Evolutionary conservation across 2,329 filamentous ascomycete genomes (phyloP).

Genomic region (Nectriaceae sp.): DNA sequence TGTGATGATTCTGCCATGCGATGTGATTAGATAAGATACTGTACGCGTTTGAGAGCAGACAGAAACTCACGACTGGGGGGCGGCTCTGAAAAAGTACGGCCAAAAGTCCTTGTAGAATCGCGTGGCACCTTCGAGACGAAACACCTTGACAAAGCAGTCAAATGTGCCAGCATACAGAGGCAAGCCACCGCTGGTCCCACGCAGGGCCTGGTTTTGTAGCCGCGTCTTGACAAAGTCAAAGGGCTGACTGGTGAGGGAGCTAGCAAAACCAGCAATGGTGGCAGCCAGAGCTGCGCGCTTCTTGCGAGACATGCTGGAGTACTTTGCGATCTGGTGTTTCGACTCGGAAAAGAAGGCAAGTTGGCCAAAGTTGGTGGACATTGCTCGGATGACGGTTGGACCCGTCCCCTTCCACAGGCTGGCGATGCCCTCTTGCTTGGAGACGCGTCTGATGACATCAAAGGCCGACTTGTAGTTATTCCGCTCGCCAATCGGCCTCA

Average conservation of each 20-base stretch:
- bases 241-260: conserved; percentile 68
- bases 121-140: conserved; percentile 64
- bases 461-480: conserved; percentile 14
- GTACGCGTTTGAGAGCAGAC: too few relatives aligned
- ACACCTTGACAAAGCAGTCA: conserved; percentile 67
- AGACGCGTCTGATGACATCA: conserved; percentile 14
- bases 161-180: conserved; percentile 65
- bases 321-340: conserved; percentile 14
- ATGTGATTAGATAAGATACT: too few relatives aligned
- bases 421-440: conserved; percentile 11
- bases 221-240: conserved; percentile 77
- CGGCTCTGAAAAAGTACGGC: conserved; percentile 71
- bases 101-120: conserved; percentile 72
- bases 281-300: conserved; percentile 64
- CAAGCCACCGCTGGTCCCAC: conserved; percentile 48
- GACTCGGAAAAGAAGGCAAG: conserved; percentile 22
- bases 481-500: conserved; percentile 22
- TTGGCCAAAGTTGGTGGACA: conserved; percentile 23
- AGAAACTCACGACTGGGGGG: conserved; percentile 66
- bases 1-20: not conserved
- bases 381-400: conserved; percentile 20
- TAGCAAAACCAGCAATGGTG: conserved; percentile 70
- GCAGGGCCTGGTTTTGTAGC: conserved; percentile 60
- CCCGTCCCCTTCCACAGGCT: conserved; percentile 15
- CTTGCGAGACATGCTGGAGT: conserved; percentile 44